Conservation (phyloP, 768 basidiomycete species). For the Hygrophoropsis aurantiaca region DNA sequence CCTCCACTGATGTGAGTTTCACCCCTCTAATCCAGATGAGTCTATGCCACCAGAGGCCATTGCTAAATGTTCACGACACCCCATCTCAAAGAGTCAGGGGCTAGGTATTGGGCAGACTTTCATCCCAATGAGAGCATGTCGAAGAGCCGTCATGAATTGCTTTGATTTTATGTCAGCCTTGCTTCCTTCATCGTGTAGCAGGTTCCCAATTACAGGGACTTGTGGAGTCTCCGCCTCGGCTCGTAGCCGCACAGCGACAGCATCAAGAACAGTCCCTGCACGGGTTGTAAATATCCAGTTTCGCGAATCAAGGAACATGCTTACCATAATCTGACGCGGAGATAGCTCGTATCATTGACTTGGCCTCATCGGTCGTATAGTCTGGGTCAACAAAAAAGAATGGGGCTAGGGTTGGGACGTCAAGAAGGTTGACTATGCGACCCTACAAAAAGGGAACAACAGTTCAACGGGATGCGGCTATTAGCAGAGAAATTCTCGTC, state of each 20-base stretch:
- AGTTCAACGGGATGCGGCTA: not conserved
- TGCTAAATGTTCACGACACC: too few relatives aligned
- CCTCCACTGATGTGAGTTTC: too few relatives aligned
- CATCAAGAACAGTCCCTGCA: conserved; percentile 4
- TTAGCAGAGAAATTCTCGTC: not conserved
- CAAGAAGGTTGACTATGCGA: conserved; percentile 67
- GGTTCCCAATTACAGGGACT: conserved; percentile 27
- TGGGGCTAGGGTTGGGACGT: conserved; percentile 65
- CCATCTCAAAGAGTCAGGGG: too few relatives aligned
- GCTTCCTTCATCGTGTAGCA: conserved; percentile 47
- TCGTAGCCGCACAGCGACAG: not conserved
- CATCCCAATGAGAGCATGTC: conserved; percentile 79
- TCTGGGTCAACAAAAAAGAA: conserved; percentile 81
- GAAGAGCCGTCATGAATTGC: conserved; percentile 66
- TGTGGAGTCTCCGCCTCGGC: not conserved
- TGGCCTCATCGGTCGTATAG: conserved; percentile 52
- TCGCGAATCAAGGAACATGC: conserved; percentile 17
- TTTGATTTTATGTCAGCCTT: conserved; percentile 42
- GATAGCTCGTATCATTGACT: conserved; percentile 47
- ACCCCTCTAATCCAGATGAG: too few relatives aligned
- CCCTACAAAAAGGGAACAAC: conserved; percentile 41
- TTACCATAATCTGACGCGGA: conserved; percentile 45
- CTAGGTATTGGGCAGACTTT: conserved; percentile 52
- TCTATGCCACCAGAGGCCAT: too few relatives aligned
- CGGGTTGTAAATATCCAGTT: conserved; percentile 6